Conservation (phyloP, 371 early-diverging fungal species). For the Syncephalastrum racemosum region DNA sequence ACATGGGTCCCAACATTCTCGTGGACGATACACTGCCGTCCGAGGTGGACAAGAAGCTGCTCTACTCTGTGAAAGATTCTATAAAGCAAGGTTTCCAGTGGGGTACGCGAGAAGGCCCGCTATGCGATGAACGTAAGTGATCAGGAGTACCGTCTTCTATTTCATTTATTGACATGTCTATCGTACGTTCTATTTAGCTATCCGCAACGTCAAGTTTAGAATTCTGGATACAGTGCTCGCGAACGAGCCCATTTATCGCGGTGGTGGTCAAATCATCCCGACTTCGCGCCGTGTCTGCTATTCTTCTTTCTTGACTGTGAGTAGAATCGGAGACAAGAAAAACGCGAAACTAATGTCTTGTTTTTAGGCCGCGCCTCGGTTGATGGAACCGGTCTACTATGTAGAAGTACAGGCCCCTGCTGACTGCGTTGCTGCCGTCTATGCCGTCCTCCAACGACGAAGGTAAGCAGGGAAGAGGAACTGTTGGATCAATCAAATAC, state of each 20-base stretch:
- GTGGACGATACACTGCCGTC: conserved; percentile 91
- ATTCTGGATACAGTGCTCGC: conserved; percentile 88
- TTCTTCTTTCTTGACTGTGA: conserved; percentile 88
- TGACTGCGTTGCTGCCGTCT: conserved; percentile 93
- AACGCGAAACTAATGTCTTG: conserved; percentile 30
- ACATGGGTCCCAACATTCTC: conserved; percentile 90
- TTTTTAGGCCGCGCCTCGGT: conserved; percentile 83
- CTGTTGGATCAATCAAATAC: not conserved
- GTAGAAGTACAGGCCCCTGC: conserved; percentile 97
- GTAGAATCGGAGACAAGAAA: not conserved
- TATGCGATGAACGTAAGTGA: conserved; percentile 91
- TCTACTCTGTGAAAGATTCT: conserved; percentile 79
- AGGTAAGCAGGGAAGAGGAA: conserved; percentile 37
- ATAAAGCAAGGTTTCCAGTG: conserved; percentile 97
- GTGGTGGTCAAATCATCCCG: conserved; percentile 98
- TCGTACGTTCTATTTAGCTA: conserved; percentile 35
- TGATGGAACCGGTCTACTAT: conserved; percentile 96
- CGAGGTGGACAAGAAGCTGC: conserved; percentile 82
- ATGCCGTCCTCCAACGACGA: conserved; percentile 91
- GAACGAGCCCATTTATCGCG: conserved; percentile 85
- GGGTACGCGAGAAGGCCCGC: conserved; percentile 94
- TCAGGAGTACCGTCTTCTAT: not conserved
- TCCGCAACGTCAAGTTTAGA: conserved; percentile 92
- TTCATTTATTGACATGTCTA: not conserved
- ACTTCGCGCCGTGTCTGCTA: conserved; percentile 98